These are phyloP conservation scores for Hemerocallis citrina DNA, from an alignment of 106 monocot genomes.

Conservation along the genomic window DNA sequence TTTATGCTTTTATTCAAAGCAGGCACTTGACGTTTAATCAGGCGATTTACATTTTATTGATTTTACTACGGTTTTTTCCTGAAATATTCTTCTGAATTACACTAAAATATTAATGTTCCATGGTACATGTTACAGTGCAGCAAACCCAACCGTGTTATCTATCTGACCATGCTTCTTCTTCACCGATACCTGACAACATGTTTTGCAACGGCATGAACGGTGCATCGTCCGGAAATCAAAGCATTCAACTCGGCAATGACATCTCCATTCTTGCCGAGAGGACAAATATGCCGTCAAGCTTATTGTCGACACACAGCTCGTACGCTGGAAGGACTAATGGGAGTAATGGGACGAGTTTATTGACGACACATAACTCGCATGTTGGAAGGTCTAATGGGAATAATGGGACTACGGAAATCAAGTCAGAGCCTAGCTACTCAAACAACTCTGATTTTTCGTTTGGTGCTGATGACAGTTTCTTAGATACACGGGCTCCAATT, in stretches of 20 bases:
- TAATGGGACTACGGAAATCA: constrained; percentile 42
- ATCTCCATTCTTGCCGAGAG: constrained; percentile 22
- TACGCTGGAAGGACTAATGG: constrained; percentile 20
- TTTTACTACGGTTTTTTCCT: no score
- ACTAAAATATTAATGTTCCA: not conserved
- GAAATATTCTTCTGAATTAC: no score
- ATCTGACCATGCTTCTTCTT: constrained; percentile 26
- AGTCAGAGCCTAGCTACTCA: constrained; percentile 58
- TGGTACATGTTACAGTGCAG: constrained; percentile 40
- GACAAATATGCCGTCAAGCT: constrained; percentile 35
- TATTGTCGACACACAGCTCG: constrained; percentile 39
- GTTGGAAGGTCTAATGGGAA: constrained; percentile 16
- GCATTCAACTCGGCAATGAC: constrained; percentile 24
- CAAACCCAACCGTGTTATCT: constrained; percentile 42
- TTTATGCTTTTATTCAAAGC: not conserved
- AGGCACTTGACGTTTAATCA: not conserved
- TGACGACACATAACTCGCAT: constrained; percentile 38
- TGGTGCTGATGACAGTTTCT: constrained; percentile 34
- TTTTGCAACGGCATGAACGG: constrained; percentile 50
- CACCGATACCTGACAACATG: constrained; percentile 30
- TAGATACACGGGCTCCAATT: constrained; percentile 43
- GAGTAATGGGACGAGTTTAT: constrained; percentile 37
- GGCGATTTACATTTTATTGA: not conserved
- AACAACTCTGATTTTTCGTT: constrained; percentile 58
- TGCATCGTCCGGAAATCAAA: constrained; percentile 35